These are phyloP conservation scores for Cercospora nicotianae DNA, from an alignment of 2,329 filamentous ascomycete species.

Conservation along the genomic window DNA sequence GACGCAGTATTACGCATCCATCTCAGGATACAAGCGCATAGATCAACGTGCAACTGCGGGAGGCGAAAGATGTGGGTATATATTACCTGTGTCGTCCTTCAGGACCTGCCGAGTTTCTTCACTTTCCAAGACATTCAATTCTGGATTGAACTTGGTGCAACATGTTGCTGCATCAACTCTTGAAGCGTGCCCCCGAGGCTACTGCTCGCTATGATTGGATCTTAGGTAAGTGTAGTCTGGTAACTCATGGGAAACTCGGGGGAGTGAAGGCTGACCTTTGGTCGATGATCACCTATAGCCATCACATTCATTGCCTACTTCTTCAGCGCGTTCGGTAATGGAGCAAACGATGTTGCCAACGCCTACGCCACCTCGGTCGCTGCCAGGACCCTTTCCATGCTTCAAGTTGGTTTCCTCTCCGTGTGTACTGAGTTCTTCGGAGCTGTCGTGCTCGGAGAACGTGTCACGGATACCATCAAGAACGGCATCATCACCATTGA, in stretches of 20 bases:
- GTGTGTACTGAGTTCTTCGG: slow-evolving; percentile 53
- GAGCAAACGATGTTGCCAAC: slow-evolving; percentile 56
- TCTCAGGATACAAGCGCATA: not conserved
- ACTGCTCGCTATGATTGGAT: slow-evolving; percentile 3
- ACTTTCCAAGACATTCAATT: not conserved
- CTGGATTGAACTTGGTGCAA: not conserved
- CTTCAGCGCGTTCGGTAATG: slow-evolving; percentile 62
- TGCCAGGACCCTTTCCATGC: slow-evolving; percentile 53
- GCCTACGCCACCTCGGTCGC: slow-evolving; percentile 54
- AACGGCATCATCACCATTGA: slow-evolving; percentile 56
- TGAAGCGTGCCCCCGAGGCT: not conserved
- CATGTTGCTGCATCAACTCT: not conserved
- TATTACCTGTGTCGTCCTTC: not conserved
- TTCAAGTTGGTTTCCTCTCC: slow-evolving; percentile 50
- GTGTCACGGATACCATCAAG: slow-evolving; percentile 61
- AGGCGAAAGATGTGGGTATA: not conserved
- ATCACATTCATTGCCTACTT: slow-evolving; percentile 63
- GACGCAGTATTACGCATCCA: not conserved
- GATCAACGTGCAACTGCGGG: not conserved
- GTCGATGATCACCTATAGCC: slow-evolving; percentile 51
- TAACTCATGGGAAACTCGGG: not conserved
- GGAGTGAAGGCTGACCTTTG: not conserved
- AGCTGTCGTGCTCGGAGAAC: slow-evolving; percentile 51
- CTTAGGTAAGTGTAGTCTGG: not conserved
- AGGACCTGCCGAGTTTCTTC: not conserved